Percentiles rank a stretch among this genome's conserved stretches.
Conservation (phyloP, 2,329 filamentous ascomycete genomes). For the Drechslerella stenobrocha region DNA sequence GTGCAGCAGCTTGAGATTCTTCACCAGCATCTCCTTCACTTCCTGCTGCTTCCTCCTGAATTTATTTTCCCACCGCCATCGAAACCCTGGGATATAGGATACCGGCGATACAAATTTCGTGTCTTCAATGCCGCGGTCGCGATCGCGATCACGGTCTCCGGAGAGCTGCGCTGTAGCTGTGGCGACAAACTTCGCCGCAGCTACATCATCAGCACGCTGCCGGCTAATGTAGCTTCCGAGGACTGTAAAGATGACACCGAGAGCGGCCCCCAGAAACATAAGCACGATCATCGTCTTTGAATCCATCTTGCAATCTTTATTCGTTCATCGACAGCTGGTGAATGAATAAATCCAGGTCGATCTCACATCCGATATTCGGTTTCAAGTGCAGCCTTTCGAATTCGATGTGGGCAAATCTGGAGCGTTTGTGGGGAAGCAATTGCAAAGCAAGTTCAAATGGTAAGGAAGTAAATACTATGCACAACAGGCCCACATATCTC, state of each 20-base stretch:
- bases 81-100: constrained; percentile 11
- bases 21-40: constrained; percentile 35
- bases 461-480: too few species aligned
- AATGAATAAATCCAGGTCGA: background rate
- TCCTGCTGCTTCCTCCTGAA: constrained; percentile 26
- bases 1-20: constrained; percentile 34
- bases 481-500: background rate
- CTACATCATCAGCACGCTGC: constrained; percentile 1
- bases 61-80: constrained; percentile 41
- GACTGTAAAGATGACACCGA: constrained; percentile 19
- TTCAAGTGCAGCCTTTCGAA: background rate
- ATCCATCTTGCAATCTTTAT: too few species aligned
- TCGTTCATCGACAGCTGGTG: constrained; percentile 4
- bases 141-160: constrained; percentile 8
- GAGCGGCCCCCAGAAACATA: constrained; percentile 23
- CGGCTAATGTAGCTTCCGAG: constrained; percentile 20
- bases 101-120: constrained; percentile 18
- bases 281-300: constrained; percentile 13
- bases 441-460: too few species aligned
- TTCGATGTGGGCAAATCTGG: constrained; percentile 6
- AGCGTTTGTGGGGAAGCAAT: background rate
- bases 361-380: constrained; percentile 1
- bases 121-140: background rate
- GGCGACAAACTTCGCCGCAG: background rate
- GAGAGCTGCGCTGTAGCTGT: background rate